Conservation (phyloP, 352 stramenopile species). For the Pilasporangium apinafurcum region DNA sequence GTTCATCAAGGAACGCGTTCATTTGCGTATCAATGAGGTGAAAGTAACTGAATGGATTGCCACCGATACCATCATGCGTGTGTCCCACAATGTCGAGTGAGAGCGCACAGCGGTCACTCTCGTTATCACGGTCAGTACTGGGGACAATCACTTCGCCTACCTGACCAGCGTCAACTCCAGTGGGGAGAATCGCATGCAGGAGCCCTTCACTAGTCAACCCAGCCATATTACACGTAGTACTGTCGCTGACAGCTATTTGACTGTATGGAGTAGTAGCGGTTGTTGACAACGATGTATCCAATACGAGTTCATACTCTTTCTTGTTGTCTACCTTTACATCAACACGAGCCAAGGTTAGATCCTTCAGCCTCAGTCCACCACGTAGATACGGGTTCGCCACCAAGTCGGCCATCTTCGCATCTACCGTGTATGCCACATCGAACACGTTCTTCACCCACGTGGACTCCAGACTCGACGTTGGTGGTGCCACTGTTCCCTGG, state of each 20-base stretch:
- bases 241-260: constrained; percentile 12
- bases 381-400: constrained; percentile 5
- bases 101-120: too few species aligned
- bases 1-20: background rate
- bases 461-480: constrained; percentile 7
- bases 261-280: background rate
- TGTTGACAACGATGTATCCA: constrained; percentile 3
- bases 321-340: constrained; percentile 10
- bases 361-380: background rate
- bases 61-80: too few species aligned
- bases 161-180: constrained; percentile 4
- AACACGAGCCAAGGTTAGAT: constrained; percentile 14
- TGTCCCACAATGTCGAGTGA: too few species aligned
- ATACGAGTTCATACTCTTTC: constrained; percentile 11
- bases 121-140: too few species aligned
- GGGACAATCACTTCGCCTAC: constrained; percentile 4
- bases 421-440: constrained; percentile 2
- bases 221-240: constrained; percentile 3
- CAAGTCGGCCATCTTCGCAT: constrained; percentile 10
- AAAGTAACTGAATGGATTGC: constrained; percentile 5
- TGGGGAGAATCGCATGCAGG: constrained; percentile 7
- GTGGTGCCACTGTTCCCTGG: background rate
- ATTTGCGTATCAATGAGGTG: constrained; percentile 4
- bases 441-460: constrained; percentile 5
- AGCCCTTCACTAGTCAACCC: constrained; percentile 6